Evolutionary conservation across 2,329 filamentous ascomycete species (phyloP).

Genomic region (Colletotrichum sp.): DNA sequence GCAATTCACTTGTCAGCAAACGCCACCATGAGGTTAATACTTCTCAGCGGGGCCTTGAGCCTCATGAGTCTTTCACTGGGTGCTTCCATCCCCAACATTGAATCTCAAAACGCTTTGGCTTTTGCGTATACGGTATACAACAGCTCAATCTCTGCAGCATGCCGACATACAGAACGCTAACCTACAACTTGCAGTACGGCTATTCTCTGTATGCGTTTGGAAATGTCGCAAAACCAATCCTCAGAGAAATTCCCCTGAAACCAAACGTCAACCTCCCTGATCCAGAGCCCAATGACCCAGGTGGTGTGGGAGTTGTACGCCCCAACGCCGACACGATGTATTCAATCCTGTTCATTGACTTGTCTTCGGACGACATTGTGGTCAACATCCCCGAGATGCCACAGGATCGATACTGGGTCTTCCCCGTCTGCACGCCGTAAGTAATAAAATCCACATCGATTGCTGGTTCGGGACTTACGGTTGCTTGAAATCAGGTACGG

Average conservation of each 20-base stretch:
- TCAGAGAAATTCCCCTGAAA: background rate
- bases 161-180: background rate
- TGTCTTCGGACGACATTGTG: background rate
- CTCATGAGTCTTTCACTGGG: background rate
- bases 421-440: background rate
- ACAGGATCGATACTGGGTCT: background rate
- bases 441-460: accelerated
- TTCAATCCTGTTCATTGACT: background rate
- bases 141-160: accelerated
- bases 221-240: background rate
- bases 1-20: background rate
- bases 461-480: accelerated
- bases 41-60: accelerated
- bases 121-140: background rate
- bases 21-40: background rate
- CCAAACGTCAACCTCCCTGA: background rate
- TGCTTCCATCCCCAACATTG: background rate
- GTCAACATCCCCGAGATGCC: background rate
- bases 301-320: background rate
- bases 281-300: background rate
- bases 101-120: background rate
- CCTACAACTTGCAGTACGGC: background rate
- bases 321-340: background rate
- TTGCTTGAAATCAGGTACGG: background rate
- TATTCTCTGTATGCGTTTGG: background rate